Evolutionary conservation across 768 basidiomycete species (phyloP), one percentile per base, ranked within the genome.

Genomic region (Mycena belliarum): DNA sequence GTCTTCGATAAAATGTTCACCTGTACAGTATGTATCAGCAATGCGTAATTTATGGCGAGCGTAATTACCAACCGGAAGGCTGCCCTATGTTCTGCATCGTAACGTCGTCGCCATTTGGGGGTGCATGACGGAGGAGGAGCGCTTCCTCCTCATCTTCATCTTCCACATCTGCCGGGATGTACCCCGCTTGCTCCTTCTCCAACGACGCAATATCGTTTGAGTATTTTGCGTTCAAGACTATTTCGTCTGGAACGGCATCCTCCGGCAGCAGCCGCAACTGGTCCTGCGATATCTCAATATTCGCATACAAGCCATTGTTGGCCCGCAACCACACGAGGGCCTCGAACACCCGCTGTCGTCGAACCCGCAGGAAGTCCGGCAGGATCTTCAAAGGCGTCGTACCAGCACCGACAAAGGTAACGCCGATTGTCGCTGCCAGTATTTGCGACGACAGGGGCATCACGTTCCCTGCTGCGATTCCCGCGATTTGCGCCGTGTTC

Each of bases 251-350:
- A 2, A 78, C 59, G 0, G 55, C 69, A 44, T 75, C 65, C n/a
- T 68, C 68, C 0, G 76, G 76, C 1, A 77, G 52, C 6, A 42
- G 23, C 0, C 23, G 7, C 15, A 78, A 29, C 0, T 53, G 47
- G 33, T 54, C 63, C 5, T 54, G 49, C 40, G 58, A 68, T 21
- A 69, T 69, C 0, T 47, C 47, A 38, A 70, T 69, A n/a, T 65
- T 59, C 18, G 25, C 14, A 45, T 74, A 75, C 6, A 68, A 16
- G 0, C 53, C 46, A 48, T 75, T 75, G 61, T 76, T 58, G 0
- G 0, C n/a, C 49, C 72, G 72, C 46, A 76, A 48, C 73, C 75
- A 76, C 0, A 59, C 21, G 0, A 79, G 54, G 0, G 70, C 73
- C 0, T 68, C 44, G 16, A 50, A 55, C 21, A 77, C 49, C 0